Percentiles rank a stretch among this genome's conserved stretches.
Conservation (phyloP, 2,329 filamentous ascomycete species). For the Scedosporium minutisporum region DNA sequence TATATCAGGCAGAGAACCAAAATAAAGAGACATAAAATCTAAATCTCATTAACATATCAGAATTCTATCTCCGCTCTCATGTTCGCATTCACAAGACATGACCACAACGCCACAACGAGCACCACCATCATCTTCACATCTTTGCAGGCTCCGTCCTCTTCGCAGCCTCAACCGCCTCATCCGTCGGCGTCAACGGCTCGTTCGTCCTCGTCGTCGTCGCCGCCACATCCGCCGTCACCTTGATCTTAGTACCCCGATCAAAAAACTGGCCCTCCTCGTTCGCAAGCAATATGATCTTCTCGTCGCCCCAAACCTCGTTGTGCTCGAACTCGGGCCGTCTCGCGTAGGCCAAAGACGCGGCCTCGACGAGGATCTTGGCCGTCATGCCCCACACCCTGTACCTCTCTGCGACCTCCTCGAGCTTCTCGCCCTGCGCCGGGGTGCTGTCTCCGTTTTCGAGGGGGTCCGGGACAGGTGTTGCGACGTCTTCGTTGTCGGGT, state of each 20-base stretch:
- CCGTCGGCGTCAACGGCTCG: neutral
- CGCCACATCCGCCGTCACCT: conserved; percentile 11
- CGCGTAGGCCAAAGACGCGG: conserved; percentile 72
- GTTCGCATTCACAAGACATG: neutral
- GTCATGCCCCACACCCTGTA: conserved; percentile 96
- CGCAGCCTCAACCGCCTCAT: conserved; percentile 9
- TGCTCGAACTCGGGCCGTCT: conserved; percentile 78
- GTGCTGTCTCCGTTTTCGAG: conserved; percentile 27
- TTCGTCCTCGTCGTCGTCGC: conserved; percentile 10
- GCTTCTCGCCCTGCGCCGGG: conserved; percentile 28
- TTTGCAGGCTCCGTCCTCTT: conserved; percentile 8
- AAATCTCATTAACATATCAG: neutral
- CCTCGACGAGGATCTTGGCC: conserved; percentile 79
- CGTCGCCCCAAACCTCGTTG: conserved; percentile 43
- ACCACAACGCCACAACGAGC: no score
- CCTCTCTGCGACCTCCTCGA: conserved; percentile 38
- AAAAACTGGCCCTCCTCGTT: conserved; percentile 34
- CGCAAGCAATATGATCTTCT: conserved; percentile 36
- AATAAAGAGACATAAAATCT: no score
- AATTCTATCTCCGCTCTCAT: neutral
- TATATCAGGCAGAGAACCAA: neutral
- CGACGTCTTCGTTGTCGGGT: conserved; percentile 28
- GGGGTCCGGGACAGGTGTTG: conserved; percentile 19
- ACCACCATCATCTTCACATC: conserved; percentile 4
- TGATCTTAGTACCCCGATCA: conserved; percentile 27